Evolutionary conservation across 2,329 filamentous ascomycete genomes (phyloP), one percentile per base, ranked within the genome.

Genomic region (Coniella vitis): DNA sequence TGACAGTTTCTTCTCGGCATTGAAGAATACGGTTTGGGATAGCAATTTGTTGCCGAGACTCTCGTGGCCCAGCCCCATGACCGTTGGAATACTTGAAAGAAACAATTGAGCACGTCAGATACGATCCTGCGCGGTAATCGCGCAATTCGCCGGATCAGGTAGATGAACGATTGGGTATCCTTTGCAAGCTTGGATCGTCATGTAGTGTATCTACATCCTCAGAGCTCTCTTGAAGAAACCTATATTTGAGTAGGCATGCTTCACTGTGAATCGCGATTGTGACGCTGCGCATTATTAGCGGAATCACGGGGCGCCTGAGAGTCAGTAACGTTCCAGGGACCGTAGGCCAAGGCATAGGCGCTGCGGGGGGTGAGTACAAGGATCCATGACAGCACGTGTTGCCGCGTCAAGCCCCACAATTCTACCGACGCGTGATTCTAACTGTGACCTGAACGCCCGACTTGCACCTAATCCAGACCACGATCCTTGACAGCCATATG

Each of bases 1-100:
- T 0, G 83, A 83, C 38, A 77, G 74, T 54, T 85, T 82, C 37
- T 68, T 72, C 62, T 88, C 84, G 0, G 84, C 78, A 60, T 87
- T 80, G 0, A 76, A 75, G 16, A 85, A 73, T n/a, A 82, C 65
- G 39, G 71, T 61, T 17, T 74, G 70, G 0, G 74, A 71, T 20
- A 85, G 63, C 9, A 81, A 75, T 22, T 76, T 69, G 16, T 72
- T 63, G 38, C 72, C 78, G 25, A 83, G 69, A 8, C 64, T 58
- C 7, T 67, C 62, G 12, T 79, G 63, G 48, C 76, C 74, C 2
- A 66, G 62, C 42, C 65, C 62, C 32, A 72, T 67, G 31, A 68
- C 55, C 1, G 60, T 58, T 14, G 66, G 59, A 5, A 78, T 53
- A 2, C 65, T 52, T 3, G 56, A 45, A 8, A 79, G 62, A 51